Percentiles rank a stretch among this genome's conserved stretches.
Evolutionary conservation across 176 grass and related monocot species (phyloP).

Genomic region (Poa annua): DNA sequence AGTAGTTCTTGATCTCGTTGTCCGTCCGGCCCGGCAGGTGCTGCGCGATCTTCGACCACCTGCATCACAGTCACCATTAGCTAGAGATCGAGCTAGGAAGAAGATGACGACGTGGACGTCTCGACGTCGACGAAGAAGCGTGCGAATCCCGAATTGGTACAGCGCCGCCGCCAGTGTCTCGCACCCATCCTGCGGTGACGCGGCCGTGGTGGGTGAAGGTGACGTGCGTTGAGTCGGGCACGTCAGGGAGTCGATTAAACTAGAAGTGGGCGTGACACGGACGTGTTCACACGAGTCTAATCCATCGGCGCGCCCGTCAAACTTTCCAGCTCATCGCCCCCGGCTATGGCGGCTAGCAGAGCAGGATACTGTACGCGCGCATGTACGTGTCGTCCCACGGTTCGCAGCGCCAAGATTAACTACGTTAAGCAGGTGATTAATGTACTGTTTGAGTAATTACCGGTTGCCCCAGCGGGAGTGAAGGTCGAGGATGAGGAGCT

Average conservation of each 20-base stretch:
- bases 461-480: conserved; percentile 68
- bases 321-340: not conserved
- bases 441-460: too few relatives aligned
- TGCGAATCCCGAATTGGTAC: conserved; percentile 34
- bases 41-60: conserved; percentile 66
- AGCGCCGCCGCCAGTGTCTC: not conserved
- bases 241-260: conserved; percentile 3
- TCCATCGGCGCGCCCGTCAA: not conserved
- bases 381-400: not conserved
- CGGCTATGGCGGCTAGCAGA: not conserved
- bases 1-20: conserved; percentile 76
- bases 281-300: conserved; percentile 11
- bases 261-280: not conserved
- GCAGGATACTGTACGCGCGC: too few relatives aligned
- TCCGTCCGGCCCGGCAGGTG: conserved; percentile 56
- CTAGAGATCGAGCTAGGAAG: too few relatives aligned
- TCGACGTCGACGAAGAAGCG: conserved; percentile 25
- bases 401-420: not conserved
- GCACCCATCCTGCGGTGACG: not conserved
- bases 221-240: not conserved
- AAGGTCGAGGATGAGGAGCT: conserved; percentile 78
- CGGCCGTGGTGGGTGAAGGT: conserved; percentile 2
- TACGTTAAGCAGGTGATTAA: too few relatives aligned
- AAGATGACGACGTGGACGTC: not conserved
- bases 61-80: not conserved